phyloP scores from a whole-genome alignment of 225 moss, liverwort and hornwort genomes.

The Physcomitrium patens region DNA sequence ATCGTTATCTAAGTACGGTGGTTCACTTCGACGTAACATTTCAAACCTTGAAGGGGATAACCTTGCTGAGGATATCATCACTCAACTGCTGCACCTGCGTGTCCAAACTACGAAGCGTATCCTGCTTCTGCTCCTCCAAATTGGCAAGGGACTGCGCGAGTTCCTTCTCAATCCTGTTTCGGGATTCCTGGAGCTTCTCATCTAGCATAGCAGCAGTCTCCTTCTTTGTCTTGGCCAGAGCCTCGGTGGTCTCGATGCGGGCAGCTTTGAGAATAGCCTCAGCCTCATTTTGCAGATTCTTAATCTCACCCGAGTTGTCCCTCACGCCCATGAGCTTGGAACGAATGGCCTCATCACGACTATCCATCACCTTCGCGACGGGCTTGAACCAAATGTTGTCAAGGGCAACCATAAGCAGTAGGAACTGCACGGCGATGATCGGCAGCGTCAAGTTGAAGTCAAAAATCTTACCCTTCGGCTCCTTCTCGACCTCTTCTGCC shows the following conservation, averaged over 20 bases:
- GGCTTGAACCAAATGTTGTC: slow-evolving; percentile 99
- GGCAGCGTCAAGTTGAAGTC: slow-evolving; percentile 96
- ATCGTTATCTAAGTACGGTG: slow-evolving; percentile 38
- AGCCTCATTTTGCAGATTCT: slow-evolving; percentile 84
- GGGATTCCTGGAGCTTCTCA: slow-evolving; percentile 79
- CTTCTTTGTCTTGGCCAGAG: slow-evolving; percentile 81
- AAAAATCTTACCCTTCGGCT: slow-evolving; percentile 95
- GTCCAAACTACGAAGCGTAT: slow-evolving; percentile 84
- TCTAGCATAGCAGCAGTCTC: slow-evolving; percentile 89
- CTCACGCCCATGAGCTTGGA: slow-evolving; percentile 81
- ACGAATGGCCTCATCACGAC: slow-evolving; percentile 75
- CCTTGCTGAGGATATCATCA: slow-evolving; percentile 91
- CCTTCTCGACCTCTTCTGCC: slow-evolving; percentile 82
- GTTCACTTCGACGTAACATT: slow-evolving; percentile 4
- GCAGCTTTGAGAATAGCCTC: slow-evolving; percentile 86
- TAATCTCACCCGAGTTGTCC: slow-evolving; percentile 90
- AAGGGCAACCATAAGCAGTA: slow-evolving; percentile 87
- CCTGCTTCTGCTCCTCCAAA: slow-evolving; percentile 93
- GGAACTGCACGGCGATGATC: slow-evolving; percentile 90
- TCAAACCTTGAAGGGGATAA: slow-evolving; percentile 91
- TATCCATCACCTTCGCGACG: slow-evolving; percentile 88
- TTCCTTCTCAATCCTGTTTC: slow-evolving; percentile 83
- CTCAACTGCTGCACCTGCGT: slow-evolving; percentile 92
- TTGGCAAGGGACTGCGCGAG: slow-evolving; percentile 66
- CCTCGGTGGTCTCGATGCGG: slow-evolving; percentile 81